Evolutionary conservation across 345 rosid species (phyloP).

Genomic region (Mallotus nudiflorus): DNA sequence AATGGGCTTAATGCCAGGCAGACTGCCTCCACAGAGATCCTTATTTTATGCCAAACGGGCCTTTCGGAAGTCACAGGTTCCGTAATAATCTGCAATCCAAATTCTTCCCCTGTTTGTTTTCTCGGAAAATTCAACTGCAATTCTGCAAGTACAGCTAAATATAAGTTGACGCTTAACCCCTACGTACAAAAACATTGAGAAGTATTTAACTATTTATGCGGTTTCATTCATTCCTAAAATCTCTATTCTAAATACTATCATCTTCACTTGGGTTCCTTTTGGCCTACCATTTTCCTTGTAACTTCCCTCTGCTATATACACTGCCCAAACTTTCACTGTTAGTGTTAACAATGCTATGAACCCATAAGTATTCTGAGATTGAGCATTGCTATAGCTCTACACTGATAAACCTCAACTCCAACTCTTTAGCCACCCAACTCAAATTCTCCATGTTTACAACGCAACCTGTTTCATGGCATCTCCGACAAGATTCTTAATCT

Average conservation of each 20-base stretch:
- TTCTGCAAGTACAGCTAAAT: too few relatives aligned
- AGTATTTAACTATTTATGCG: too few relatives aligned
- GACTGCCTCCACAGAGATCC: too few relatives aligned
- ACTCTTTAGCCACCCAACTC: not conserved
- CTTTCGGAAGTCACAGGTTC: too few relatives aligned
- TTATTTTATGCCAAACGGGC: too few relatives aligned
- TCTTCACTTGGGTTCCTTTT: not conserved
- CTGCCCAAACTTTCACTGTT: not conserved
- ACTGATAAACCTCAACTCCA: not conserved
- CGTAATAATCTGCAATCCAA: too few relatives aligned
- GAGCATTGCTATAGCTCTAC: slow-evolving; percentile 6
- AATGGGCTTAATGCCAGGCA: too few relatives aligned
- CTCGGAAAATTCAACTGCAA: too few relatives aligned
- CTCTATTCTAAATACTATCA: not conserved
- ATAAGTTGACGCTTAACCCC: too few relatives aligned
- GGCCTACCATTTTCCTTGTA: not conserved
- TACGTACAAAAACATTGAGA: too few relatives aligned
- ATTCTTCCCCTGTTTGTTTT: too few relatives aligned
- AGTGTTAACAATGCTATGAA: not conserved
- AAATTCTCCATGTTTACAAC: slow-evolving; percentile 54
- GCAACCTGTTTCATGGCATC: slow-evolving; percentile 58
- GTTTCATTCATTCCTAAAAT: too few relatives aligned
- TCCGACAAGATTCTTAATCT: slow-evolving; percentile 47
- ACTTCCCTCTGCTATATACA: not conserved
- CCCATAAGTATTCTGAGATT: not conserved